A percentile compares a stretch with the other conserved stretches of the same genome.
Conservation (phyloP, 1,139 yeast species). For the Wickerhamiella pararugosa region DNA sequence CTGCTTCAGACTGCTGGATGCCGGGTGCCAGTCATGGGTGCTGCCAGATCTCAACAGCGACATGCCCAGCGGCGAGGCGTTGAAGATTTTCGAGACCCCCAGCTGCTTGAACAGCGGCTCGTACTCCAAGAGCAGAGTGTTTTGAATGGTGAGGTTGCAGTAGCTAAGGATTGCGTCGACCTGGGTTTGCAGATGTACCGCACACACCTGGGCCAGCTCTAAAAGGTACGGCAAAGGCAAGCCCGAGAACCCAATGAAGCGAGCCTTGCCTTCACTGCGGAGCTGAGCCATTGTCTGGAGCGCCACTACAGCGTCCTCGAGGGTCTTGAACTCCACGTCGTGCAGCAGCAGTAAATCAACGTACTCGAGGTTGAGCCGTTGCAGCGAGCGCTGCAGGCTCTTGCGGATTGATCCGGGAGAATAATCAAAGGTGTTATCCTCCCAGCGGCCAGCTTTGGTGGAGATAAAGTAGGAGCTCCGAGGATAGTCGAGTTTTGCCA, state of each 20-base stretch:
- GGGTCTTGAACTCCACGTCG: constrained; percentile 69
- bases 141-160: constrained; percentile 73
- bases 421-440: constrained; percentile 60
- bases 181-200: constrained; percentile 28
- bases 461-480: constrained; percentile 58
- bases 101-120: constrained; percentile 41
- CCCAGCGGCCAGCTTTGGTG: constrained; percentile 76
- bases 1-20: constrained; percentile 39
- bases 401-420: constrained; percentile 40
- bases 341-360: constrained; percentile 75
- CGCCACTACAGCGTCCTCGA: constrained; percentile 44
- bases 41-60: constrained; percentile 54
- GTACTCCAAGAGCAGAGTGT: constrained; percentile 39
- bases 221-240: constrained; percentile 60
- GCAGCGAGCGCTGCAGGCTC: constrained; percentile 52
- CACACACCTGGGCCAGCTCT: constrained; percentile 28
- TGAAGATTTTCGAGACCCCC: constrained; percentile 42
- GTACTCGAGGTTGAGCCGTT: constrained; percentile 48
- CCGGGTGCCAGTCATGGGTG: constrained; percentile 76
- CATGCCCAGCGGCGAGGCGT: constrained; percentile 84
- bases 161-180: constrained; percentile 69
- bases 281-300: constrained; percentile 41
- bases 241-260: constrained; percentile 68
- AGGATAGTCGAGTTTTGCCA: constrained; percentile 35
- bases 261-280: constrained; percentile 49